A percentile compares a stretch with the other conserved stretches of the same genome.
phyloP scores from a whole-genome alignment of 75 land plant genomes.

The Sequoia sempervirens region DNA sequence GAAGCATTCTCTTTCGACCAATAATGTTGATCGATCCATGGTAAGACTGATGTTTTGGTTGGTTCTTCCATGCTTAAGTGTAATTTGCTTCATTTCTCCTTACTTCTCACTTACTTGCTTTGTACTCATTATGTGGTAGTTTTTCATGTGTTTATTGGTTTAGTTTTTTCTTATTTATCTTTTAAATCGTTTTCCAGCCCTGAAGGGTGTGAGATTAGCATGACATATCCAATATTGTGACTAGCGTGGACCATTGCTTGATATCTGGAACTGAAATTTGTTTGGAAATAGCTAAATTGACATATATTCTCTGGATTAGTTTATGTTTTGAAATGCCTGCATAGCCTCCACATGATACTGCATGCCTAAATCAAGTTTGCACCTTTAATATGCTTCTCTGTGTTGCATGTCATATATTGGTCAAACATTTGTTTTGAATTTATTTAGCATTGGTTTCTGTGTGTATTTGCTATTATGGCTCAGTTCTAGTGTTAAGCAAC shows the following conservation, averaged over 20 bases:
- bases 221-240: neutral
- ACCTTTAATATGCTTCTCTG: neutral
- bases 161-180: neutral
- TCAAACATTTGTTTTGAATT: neutral
- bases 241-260: neutral
- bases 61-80: neutral
- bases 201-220: neutral
- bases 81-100: neutral
- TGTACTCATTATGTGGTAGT: neutral
- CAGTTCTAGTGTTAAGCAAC: neutral
- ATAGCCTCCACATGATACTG: neutral
- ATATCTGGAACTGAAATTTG: neutral
- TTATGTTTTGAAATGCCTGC: neutral
- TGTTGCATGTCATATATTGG: neutral
- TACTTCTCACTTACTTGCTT: neutral
- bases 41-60: conserved; percentile 16
- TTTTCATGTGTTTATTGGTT: neutral
- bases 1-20: conserved; percentile 10
- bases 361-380: neutral
- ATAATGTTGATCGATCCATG: conserved; percentile 22
- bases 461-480: neutral
- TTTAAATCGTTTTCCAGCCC: neutral
- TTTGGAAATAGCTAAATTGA: neutral
- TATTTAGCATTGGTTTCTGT: neutral
- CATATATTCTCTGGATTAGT: neutral